Evolutionary conservation across 192 early-diverging fungal species (phyloP), one percentile per base, ranked within the genome.

Genomic region (Coemansia sp.): DNA sequence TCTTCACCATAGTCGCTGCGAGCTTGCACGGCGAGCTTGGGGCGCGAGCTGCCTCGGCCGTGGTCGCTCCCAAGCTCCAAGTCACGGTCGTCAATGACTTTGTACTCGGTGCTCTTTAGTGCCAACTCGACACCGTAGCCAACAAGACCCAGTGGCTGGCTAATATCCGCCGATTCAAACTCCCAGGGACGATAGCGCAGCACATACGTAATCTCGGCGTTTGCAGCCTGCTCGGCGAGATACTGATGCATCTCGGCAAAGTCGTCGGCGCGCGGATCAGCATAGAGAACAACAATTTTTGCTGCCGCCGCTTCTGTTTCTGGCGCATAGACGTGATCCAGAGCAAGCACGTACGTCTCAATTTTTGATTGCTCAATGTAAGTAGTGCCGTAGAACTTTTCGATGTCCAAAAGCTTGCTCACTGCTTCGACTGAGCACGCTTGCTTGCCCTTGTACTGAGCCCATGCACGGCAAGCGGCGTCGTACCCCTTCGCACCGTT

Each of bases 91-190:
- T 99, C 96, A 33, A 88, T 87, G 15, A 93, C 93, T 67, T 90
- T 88, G 76, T 99, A 99, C 62, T 99, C 97, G 7, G 92, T 93
- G 46, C 83, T 96, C 73, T 99, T 99, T n/a, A 99, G 57, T 10
- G 84, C 88, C 32, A 99, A 78, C 64, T 93, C 93, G 8, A 93
- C 92, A 2, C 94, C 93, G 53, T 95, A 99, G 51, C 97, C 97
- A 9, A 86, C 67, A 22, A 99, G 68, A 9, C 77, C 58, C 18
- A 93, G 33, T n/a, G 33, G 2, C 35, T 42, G 8, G 21, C 40
- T 18, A 19, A 40, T 23, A 9, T 21, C 4, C 1, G 17, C 0
- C 9, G 14, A 9, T 1, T 21, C 14, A 1, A 19, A 0, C 82
- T 57, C 40, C 39, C 53, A 42, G 8, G 86, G 87, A 37, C 82